A percentile compares a stretch with the other conserved stretches of the same genome.
These are phyloP conservation scores for Botrytis deweyae DNA, from an alignment of 2,329 filamentous ascomycete genomes.

Conservation along the genomic window DNA sequence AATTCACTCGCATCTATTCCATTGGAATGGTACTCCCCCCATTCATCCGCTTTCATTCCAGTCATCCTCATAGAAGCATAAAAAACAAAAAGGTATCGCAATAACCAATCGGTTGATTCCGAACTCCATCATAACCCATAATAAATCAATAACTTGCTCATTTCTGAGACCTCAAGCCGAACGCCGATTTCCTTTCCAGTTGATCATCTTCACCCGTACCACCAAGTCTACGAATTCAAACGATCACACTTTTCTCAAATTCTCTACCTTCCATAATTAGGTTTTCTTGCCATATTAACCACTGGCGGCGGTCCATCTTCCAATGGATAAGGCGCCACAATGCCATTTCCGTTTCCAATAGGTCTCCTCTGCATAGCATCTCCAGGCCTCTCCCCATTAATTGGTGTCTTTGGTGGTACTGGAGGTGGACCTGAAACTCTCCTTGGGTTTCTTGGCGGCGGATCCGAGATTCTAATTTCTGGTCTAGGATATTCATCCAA, in stretches of 20 bases:
- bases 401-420: conserved; percentile 73
- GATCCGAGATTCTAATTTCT: conserved; percentile 16
- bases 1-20: not conserved
- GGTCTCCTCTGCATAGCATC: conserved; percentile 28
- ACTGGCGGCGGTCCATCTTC: conserved; percentile 77
- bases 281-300: conserved; percentile 85
- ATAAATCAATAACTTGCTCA: not conserved
- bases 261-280: conserved; percentile 42
- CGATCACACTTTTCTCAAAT: not conserved
- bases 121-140: conserved; percentile 7
- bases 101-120: not conserved
- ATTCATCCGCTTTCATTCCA: not conserved
- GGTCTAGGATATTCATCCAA: conserved; percentile 57
- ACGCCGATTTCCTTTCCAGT: not conserved
- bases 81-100: conserved; percentile 17
- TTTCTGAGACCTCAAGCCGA: not conserved
- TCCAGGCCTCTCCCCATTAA: conserved; percentile 49
- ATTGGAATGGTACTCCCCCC: not conserved
- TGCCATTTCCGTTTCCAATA: conserved; percentile 25
- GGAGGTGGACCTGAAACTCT: conserved; percentile 60
- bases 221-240: not conserved
- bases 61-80: not conserved
- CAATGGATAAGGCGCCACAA: conserved; percentile 66
- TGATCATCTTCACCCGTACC: not conserved
- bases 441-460: conserved; percentile 21